phyloP scores from a whole-genome alignment of 495 filamentous ascomycete species.

The Hypoxylon rickii region DNA sequence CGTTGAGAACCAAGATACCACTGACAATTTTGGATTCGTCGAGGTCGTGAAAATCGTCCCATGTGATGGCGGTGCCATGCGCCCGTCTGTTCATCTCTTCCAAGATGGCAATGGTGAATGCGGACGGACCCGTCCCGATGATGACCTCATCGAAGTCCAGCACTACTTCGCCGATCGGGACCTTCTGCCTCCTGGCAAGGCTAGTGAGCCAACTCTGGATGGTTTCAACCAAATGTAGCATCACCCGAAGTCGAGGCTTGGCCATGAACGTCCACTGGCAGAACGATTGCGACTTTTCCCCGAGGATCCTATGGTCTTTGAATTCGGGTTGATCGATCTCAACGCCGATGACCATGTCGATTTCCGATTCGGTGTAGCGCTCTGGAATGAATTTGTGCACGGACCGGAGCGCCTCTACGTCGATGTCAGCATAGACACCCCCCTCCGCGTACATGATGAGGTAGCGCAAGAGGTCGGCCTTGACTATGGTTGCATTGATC shows the following conservation, averaged over 20 bases:
- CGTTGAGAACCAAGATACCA: conserved; percentile 62
- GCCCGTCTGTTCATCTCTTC: conserved; percentile 57
- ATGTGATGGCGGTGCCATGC: conserved; percentile 42
- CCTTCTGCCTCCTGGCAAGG: conserved; percentile 57
- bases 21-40: conserved; percentile 60
- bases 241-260: conserved; percentile 63
- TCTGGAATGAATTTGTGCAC: conserved; percentile 57
- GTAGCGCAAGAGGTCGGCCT: conserved; percentile 63
- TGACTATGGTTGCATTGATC: conserved; percentile 63
- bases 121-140: conserved; percentile 67
- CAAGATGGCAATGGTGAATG: conserved; percentile 64
- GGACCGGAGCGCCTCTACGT: conserved; percentile 57
- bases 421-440: conserved; percentile 62
- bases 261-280: conserved; percentile 73
- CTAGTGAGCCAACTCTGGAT: conserved; percentile 63
- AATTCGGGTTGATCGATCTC: conserved; percentile 69
- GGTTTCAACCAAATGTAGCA: conserved; percentile 64
- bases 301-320: conserved; percentile 63
- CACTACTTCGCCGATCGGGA: conserved; percentile 56
- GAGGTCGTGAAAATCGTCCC: conserved; percentile 63
- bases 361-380: conserved; percentile 50
- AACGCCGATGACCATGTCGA: conserved; percentile 66
- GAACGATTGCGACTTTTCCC: conserved; percentile 64
- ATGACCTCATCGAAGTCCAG: conserved; percentile 72
- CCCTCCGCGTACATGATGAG: conserved; percentile 62